A percentile compares a stretch with the other conserved stretches of the same genome.
These are phyloP conservation scores for Zoysia japonica DNA, from an alignment of 176 grass and related monocot genomes.

Conservation along the genomic window DNA sequence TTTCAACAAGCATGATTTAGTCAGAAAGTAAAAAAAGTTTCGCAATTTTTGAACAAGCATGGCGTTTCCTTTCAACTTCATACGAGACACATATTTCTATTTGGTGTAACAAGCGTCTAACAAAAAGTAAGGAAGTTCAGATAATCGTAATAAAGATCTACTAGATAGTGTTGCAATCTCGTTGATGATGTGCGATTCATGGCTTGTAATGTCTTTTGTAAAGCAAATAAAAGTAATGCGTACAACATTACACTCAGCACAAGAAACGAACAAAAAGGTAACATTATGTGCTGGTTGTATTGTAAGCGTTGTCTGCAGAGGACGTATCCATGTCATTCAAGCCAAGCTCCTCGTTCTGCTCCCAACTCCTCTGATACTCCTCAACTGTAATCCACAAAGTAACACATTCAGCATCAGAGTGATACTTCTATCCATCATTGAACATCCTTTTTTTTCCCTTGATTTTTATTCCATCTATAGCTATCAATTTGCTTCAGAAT, in stretches of 20 bases:
- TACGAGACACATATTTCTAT: no score
- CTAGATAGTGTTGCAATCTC: background rate
- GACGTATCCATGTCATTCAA: slow-evolving; percentile 99
- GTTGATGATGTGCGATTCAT: background rate
- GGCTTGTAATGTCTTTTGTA: background rate
- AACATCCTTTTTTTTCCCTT: background rate
- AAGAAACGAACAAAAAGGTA: background rate
- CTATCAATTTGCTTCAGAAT: background rate
- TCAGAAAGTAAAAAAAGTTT: no score
- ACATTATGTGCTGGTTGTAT: slow-evolving; percentile 37
- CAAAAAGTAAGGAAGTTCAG: no score
- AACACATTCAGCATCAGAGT: background rate
- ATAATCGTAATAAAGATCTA: background rate
- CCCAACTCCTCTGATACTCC: slow-evolving; percentile 80
- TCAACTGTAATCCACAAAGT: slow-evolving; percentile 56
- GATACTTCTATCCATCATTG: background rate
- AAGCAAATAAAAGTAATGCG: background rate
- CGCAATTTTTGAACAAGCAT: no score
- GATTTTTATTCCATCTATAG: background rate
- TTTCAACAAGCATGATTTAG: no score
- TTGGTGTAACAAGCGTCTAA: no score
- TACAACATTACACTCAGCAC: slow-evolving; percentile 25
- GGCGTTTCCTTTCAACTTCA: no score
- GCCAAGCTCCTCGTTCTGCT: slow-evolving; percentile 94
- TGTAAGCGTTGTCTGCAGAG: slow-evolving; percentile 70